Evolutionary conservation across 2,329 filamentous ascomycete genomes (phyloP).

Genomic region (Colletotrichum siamense): DNA sequence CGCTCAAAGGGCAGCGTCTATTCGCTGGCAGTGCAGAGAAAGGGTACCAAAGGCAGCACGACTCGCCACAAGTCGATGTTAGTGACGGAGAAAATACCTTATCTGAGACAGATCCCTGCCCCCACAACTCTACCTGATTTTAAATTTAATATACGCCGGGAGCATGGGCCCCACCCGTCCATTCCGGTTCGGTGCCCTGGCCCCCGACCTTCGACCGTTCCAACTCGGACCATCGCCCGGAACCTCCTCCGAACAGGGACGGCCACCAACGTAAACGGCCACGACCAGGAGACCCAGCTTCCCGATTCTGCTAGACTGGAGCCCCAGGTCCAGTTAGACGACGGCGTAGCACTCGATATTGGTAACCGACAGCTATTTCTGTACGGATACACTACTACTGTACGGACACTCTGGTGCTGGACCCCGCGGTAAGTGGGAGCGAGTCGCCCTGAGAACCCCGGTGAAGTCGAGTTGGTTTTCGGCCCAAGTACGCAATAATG

Average conservation of each 20-base stretch:
- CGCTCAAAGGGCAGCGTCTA: not conserved
- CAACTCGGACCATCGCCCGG: not conserved
- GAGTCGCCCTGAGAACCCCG: not conserved
- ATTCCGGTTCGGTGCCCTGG: not conserved
- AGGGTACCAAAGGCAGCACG: not conserved
- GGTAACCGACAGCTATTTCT: not conserved
- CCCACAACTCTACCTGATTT: slow-evolving; percentile 15
- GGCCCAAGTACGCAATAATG: not conserved
- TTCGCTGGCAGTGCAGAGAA: not conserved
- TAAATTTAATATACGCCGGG: slow-evolving; percentile 8
- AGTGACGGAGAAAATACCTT: slow-evolving; percentile 8
- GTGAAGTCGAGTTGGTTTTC: not conserved
- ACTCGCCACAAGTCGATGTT: not conserved
- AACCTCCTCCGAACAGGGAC: slow-evolving; percentile 2
- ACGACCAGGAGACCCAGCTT: not conserved
- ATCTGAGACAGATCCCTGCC: not conserved
- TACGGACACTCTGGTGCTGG: not conserved
- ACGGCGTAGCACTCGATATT: not conserved
- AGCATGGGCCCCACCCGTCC: not conserved
- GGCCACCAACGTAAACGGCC: not conserved
- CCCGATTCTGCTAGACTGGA: not conserved
- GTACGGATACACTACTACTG: not conserved
- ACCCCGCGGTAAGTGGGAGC: not conserved
- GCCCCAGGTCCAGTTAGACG: not conserved
- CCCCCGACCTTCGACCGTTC: not conserved